These are phyloP conservation scores for Myxozyma monticola DNA, from an alignment of 805 yeast species.

Conservation along the genomic window DNA sequence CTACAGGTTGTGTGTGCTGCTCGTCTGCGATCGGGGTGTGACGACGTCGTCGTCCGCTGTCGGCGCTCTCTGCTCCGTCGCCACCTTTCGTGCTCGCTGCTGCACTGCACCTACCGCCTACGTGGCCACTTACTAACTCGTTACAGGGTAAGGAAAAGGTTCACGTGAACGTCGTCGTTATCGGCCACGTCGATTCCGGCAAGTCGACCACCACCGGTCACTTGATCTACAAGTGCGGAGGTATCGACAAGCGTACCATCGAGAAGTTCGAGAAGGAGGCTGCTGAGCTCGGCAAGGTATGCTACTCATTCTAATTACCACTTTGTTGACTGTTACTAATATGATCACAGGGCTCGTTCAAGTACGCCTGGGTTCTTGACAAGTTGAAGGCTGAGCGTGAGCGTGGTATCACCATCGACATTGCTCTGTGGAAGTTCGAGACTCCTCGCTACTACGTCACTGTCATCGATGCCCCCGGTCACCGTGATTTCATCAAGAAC, in stretches of 20 bases:
- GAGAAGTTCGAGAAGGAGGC: conserved; percentile 99
- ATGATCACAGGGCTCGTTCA: conserved; percentile 80
- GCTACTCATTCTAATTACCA: too few relatives aligned
- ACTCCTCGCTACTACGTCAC: conserved; percentile 87
- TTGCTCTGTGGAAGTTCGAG: conserved; percentile 90
- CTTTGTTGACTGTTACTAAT: not conserved
- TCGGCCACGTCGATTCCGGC: conserved; percentile 99
- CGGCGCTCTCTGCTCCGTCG: not conserved
- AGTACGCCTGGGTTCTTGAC: conserved; percentile 97
- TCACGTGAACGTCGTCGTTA: conserved; percentile 99
- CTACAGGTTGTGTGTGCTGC: too few relatives aligned
- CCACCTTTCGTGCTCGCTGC: not conserved
- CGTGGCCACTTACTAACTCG: not conserved
- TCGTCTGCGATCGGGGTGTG: too few relatives aligned
- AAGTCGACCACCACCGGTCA: conserved; percentile 99
- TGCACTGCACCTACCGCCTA: not conserved
- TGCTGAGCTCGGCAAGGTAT: conserved; percentile 74
- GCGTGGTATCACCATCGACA: conserved; percentile 95
- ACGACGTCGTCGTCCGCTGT: too few relatives aligned
- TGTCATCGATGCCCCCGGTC: conserved; percentile 94
- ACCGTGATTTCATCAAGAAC: conserved; percentile 94
- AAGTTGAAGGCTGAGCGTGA: conserved; percentile 94
- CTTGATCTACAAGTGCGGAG: conserved; percentile 99
- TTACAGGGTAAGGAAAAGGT: conserved; percentile 46
- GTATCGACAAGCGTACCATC: conserved; percentile 93